Evolutionary conservation across 2,329 filamentous ascomycete species (phyloP), one percentile per base, ranked within the genome.

Genomic region (Fusarium sp.): DNA sequence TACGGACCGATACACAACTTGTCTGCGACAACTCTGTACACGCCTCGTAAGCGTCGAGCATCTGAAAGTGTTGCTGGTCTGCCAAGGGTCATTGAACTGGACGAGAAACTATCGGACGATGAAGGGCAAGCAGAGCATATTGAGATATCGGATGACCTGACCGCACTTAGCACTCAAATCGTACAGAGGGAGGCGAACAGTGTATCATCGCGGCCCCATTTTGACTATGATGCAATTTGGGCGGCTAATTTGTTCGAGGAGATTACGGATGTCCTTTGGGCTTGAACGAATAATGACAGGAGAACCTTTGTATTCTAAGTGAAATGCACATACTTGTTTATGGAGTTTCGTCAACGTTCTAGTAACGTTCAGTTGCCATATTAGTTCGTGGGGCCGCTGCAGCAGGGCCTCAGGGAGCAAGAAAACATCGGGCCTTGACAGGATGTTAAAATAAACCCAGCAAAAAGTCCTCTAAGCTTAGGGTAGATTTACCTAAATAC

Each of bases 161-260:
- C 5, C 1, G 22, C n/a, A n/a, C 14, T 5, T 6, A 14, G 39
- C n/a, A 31, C 24, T 24, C 51, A 45, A 11, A 2, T 44, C 3
- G 20, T 38, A 6, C 51, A 20, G 8, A 49, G 28, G 12, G 33
- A 55, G 7, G 56, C 33, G 5, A 10, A 1, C 8, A 26, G 31
- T 10, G 11, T 28, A 5, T 11, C 42, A 3, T 26, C 49, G 12
- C 11, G 57, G 2, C 42, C 66, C 1, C 61, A 49, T 22, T 69
- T 69, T 26, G 65, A 69, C 10, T 69, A 69, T 11, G 66, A 69
- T 31, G 48, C 65, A 6, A 69, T 69, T 22, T 69, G 66, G 66
- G 66, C 66, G 17, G 65, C 66, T 2, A 69, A 54, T 14, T 20
- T 69, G 3, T 69, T 69, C 6, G 66, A 69, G 6, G 66, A 69